These are phyloP conservation scores for Fraxinus nigra DNA, from an alignment of 305 asterid genomes.

Conservation along the genomic window DNA sequence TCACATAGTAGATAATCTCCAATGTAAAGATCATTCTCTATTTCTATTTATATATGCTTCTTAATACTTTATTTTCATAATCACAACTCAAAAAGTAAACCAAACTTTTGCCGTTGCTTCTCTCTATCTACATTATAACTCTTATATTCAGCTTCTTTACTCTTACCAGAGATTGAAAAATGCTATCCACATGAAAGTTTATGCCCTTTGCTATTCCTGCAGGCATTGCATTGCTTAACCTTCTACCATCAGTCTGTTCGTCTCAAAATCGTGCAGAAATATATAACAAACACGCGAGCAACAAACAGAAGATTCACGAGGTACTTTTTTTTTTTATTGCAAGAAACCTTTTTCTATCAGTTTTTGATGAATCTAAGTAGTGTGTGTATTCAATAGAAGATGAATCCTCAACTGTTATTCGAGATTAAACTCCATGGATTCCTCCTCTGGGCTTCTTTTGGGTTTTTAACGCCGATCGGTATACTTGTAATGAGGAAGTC, in stretches of 20 bases:
- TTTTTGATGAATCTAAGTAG: not conserved
- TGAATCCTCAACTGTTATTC: constrained; percentile 40
- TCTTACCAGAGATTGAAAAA: constrained; percentile 17
- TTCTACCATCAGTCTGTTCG: constrained; percentile 29
- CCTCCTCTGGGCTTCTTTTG: constrained; percentile 83
- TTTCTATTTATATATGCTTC: not conserved
- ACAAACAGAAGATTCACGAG: constrained; percentile 30
- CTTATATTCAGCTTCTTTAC: constrained; percentile 21
- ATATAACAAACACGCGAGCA: not conserved
- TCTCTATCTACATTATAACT: constrained; percentile 12
- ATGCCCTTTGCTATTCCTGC: constrained; percentile 23
- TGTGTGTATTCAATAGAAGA: constrained; percentile 30
- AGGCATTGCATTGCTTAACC: constrained; percentile 31
- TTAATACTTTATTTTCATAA: not conserved
- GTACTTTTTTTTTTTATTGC: not conserved
- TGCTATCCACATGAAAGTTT: constrained; percentile 27
- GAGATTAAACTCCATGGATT: constrained; percentile 77
- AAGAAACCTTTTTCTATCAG: not conserved
- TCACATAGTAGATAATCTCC: not conserved
- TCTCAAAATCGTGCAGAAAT: constrained; percentile 21
- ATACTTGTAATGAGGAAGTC: constrained; percentile 67
- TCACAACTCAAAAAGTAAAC: not conserved
- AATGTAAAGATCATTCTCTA: not conserved
- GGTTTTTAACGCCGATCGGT: constrained; percentile 70
- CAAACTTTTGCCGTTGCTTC: constrained; percentile 18